These are phyloP conservation scores for Beauveria scarabaeidicola DNA, from an alignment of 2,329 filamentous ascomycete species.

Conservation along the genomic window DNA sequence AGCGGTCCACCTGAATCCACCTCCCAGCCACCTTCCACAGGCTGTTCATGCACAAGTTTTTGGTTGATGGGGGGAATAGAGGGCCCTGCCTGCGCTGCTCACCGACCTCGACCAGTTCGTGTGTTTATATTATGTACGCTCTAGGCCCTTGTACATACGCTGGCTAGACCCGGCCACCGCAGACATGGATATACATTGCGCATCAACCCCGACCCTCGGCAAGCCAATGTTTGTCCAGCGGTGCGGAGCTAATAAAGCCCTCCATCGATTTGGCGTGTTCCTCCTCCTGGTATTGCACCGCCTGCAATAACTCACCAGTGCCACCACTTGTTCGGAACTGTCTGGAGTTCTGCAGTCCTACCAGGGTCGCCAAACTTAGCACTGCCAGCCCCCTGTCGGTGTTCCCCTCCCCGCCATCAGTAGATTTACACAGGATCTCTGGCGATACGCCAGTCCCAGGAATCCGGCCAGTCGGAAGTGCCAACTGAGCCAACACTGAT, in stretches of 20 bases:
- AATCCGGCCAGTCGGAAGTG: slow-evolving; percentile 10
- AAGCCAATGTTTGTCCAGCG: neutral
- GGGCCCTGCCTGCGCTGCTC: neutral
- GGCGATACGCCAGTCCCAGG: slow-evolving; percentile 11
- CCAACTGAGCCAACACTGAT: neutral
- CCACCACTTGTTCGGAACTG: neutral
- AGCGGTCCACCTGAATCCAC: slow-evolving; percentile 10
- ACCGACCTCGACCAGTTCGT: slow-evolving; percentile 10
- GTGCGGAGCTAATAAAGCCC: neutral
- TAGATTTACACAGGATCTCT: slow-evolving; percentile 11
- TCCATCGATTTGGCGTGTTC: neutral
- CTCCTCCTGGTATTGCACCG: neutral
- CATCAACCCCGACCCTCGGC: slow-evolving; percentile 7
- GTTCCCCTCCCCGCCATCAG: slow-evolving; percentile 1
- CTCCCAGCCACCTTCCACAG: slow-evolving; percentile 10
- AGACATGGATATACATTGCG: neutral
- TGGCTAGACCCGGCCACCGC: slow-evolving; percentile 3
- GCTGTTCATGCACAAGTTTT: slow-evolving; percentile 10
- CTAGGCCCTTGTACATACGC: neutral
- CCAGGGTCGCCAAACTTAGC: neutral
- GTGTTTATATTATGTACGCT: neutral
- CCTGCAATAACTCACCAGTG: neutral
- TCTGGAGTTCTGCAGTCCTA: neutral
- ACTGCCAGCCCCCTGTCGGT: neutral
- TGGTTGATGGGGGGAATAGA: slow-evolving; percentile 1